These are phyloP conservation scores for Mallotus repandus DNA, from an alignment of 441 rosid species.

Conservation along the genomic window DNA sequence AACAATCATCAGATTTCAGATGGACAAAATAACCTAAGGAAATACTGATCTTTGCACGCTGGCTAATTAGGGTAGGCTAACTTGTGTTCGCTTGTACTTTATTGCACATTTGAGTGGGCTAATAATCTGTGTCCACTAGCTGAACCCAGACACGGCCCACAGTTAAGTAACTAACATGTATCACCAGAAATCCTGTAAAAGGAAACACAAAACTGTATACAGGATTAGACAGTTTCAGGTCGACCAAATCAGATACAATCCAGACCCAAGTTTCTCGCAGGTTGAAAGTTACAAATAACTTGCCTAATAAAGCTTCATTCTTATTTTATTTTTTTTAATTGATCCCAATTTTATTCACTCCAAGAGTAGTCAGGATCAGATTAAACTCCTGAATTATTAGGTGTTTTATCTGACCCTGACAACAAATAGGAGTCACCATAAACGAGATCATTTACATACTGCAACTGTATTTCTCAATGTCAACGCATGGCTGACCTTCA, in stretches of 20 bases:
- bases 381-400: not conserved
- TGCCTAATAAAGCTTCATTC: not conserved
- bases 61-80: not conserved
- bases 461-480: not conserved
- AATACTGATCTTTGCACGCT: no score
- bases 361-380: not conserved
- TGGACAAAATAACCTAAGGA: no score
- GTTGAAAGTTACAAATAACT: not conserved
- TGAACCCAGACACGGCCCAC: not conserved
- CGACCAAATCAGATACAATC: constrained; percentile 11
- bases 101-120: no score
- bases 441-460: no score
- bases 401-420: no score
- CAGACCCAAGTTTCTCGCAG: not conserved
- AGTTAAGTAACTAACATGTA: not conserved
- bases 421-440: no score
- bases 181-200: not conserved
- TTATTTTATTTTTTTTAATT: not conserved
- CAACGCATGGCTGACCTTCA: not conserved
- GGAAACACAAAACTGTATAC: no score
- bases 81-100: not conserved
- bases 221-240: not conserved
- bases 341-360: not conserved
- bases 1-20: no score
- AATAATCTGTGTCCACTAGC: not conserved